phyloP scores from a whole-genome alignment of 768 basidiomycete species.

The Cystoderma amianthinum region DNA sequence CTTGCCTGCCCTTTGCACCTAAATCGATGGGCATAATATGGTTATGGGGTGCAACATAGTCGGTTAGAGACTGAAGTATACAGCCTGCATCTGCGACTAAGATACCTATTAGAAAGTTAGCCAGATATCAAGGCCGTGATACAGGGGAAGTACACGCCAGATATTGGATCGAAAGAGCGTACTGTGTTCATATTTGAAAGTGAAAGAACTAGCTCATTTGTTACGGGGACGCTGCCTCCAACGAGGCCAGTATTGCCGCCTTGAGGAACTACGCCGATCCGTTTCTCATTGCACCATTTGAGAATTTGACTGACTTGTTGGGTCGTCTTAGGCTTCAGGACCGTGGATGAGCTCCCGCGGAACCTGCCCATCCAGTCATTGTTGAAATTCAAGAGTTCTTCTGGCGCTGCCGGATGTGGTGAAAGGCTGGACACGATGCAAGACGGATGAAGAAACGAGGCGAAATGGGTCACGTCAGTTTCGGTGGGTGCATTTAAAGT shows the following conservation, averaged over 20 bases:
- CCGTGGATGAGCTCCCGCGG: conserved; percentile 73
- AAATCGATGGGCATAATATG: conserved; percentile 97
- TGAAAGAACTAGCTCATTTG: conserved; percentile 84
- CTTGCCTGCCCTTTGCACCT: conserved; percentile 90
- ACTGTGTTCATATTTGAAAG: conserved; percentile 77
- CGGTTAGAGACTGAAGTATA: conserved; percentile 82
- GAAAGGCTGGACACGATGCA: conserved; percentile 66
- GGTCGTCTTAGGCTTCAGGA: conserved; percentile 84
- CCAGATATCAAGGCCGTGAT: conserved; percentile 5
- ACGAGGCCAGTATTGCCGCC: conserved; percentile 98
- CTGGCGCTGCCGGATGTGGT: conserved; percentile 33
- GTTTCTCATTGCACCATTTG: conserved; percentile 75
- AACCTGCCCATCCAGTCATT: conserved; percentile 97
- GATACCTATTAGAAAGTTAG: conserved; percentile 49
- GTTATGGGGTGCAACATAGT: conserved; percentile 79
- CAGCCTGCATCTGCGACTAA: conserved; percentile 93
- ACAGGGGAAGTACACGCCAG: conserved; percentile 41
- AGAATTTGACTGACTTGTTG: conserved; percentile 85
- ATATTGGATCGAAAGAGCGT: conserved; percentile 78
- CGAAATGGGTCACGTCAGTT: conserved; percentile 61
- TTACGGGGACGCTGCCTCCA: conserved; percentile 85
- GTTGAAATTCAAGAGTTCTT: conserved; percentile 78
- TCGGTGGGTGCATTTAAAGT: conserved; percentile 43
- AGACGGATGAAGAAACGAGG: conserved; percentile 52
- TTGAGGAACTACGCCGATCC: conserved; percentile 91